These are phyloP conservation scores for Xanthoconium separans DNA, from an alignment of 1,284 basidiomycete species.

Conservation along the genomic window DNA sequence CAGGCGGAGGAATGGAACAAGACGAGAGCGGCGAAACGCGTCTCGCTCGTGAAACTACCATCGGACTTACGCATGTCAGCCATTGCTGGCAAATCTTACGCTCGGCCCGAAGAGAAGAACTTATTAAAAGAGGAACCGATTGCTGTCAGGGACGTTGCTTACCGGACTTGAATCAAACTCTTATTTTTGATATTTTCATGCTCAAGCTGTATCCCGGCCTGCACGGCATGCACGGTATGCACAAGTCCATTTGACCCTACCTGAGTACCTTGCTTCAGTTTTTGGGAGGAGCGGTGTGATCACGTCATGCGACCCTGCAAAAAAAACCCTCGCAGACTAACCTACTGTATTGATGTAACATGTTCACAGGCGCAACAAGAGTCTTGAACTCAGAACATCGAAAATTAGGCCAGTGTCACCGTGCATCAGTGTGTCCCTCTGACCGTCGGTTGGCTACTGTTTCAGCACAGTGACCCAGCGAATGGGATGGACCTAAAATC, in stretches of 20 bases:
- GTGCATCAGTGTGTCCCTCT: neutral
- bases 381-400: neutral
- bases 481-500: neutral
- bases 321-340: no score
- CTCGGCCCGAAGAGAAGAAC: slow-evolving; percentile 4
- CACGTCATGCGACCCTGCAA: no score
- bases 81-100: slow-evolving; percentile 21
- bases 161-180: slow-evolving; percentile 7
- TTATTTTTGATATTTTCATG: slow-evolving; percentile 5
- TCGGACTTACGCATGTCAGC: slow-evolving; percentile 49
- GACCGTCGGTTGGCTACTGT: neutral
- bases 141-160: slow-evolving; percentile 1
- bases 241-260: slow-evolving; percentile 1
- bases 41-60: slow-evolving; percentile 73
- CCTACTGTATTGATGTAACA: no score
- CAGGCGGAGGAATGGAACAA: slow-evolving; percentile 83
- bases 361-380: neutral
- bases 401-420: neutral
- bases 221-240: slow-evolving; percentile 13
- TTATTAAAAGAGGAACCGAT: slow-evolving; percentile 10
- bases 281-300: neutral
- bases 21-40: slow-evolving; percentile 79
- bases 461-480: neutral
- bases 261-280: slow-evolving; percentile 11
- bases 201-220: slow-evolving; percentile 4